These are phyloP conservation scores for Nematocida minor DNA, from an alignment of 371 early-diverging fungal genomes.

Conservation along the genomic window DNA sequence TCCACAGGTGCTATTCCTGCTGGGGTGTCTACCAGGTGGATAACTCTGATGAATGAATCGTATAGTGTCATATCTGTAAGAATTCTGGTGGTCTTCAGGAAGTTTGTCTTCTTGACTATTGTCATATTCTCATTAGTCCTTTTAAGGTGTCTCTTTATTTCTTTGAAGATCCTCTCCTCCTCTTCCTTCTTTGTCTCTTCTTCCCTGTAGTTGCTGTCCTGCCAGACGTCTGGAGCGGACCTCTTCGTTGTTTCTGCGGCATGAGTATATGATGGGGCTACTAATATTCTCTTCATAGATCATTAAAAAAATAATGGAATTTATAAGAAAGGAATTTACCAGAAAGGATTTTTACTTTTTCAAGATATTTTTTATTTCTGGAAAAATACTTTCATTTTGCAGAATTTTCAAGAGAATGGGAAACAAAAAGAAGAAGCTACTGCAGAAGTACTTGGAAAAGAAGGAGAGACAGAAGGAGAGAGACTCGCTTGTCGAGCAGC, in stretches of 20 bases:
- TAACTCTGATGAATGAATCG: not conserved
- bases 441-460: slow-evolving; percentile 62
- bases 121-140: not conserved
- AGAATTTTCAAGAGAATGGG: slow-evolving; percentile 31
- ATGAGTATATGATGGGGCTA: not conserved
- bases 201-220: not conserved
- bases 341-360: slow-evolving; percentile 12
- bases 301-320: slow-evolving; percentile 21
- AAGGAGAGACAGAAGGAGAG: slow-evolving; percentile 55
- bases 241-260: slow-evolving; percentile 9
- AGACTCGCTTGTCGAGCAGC: slow-evolving; percentile 55
- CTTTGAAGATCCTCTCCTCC: not conserved
- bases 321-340: slow-evolving; percentile 39
- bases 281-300: slow-evolving; percentile 23
- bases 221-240: slow-evolving; percentile 15
- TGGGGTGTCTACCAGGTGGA: not conserved
- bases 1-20: slow-evolving; percentile 14
- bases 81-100: not conserved
- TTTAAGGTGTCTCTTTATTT: not conserved
- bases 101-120: not conserved
- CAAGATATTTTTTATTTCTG: not conserved
- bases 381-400: not conserved
- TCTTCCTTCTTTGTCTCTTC: slow-evolving; percentile 27
- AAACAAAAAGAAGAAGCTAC: slow-evolving; percentile 53
- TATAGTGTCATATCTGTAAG: not conserved